Base-by-base conservation (phyloP, 805 yeast species). In the Hanseniaspora clermontiae region DNA sequence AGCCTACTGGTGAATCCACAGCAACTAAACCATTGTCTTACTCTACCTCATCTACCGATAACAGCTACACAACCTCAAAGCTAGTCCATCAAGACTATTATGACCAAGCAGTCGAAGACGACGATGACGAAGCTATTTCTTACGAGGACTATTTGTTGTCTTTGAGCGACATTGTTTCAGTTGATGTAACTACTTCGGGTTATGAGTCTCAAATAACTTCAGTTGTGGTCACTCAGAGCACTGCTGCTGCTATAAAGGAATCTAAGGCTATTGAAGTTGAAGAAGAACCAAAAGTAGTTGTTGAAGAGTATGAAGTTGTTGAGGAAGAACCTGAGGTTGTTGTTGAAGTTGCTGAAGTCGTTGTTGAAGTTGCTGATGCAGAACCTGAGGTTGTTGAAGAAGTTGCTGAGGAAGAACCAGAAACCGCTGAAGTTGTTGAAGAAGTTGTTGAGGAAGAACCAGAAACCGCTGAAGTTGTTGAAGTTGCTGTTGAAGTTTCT, bases 81-180 rank as follows among this genome's bases (percentile, higher is more conserved):
- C 19, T 27, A 1, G 29, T 12, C 17, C 14, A 42, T 10, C 45
- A 42, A 24, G 32, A 20, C 4, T 45, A 45, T 51, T 42, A 43
- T 17, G 49, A 29, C 15, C 38, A 40, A 29, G 27, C 7, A 5
- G 43, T 32, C 24, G 42, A 36, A 48, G 46, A 24, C 7, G 37
- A 29, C 17, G 48, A 42, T 15, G 51, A 53, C 10, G 47, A n/a
- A 24, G 20, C 51, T 39, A 39, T 53, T 2, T 39, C 32, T 10
- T 46, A 53, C 14, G 51, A 53, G 10, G 57, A 53, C 15, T 53
- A 53, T 32, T 37, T 46, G 40, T 20, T 19, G 5, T 37, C 57
- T 31, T 46, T 53, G 37, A 31, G 24, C 32, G 57, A 53, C 39
- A 53, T 53, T 19, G 51, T 53, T 15, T 53, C 57, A 11, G 29